phyloP scores from a whole-genome alignment of 495 filamentous ascomycete genomes.

The Podospora anserina region DNA sequence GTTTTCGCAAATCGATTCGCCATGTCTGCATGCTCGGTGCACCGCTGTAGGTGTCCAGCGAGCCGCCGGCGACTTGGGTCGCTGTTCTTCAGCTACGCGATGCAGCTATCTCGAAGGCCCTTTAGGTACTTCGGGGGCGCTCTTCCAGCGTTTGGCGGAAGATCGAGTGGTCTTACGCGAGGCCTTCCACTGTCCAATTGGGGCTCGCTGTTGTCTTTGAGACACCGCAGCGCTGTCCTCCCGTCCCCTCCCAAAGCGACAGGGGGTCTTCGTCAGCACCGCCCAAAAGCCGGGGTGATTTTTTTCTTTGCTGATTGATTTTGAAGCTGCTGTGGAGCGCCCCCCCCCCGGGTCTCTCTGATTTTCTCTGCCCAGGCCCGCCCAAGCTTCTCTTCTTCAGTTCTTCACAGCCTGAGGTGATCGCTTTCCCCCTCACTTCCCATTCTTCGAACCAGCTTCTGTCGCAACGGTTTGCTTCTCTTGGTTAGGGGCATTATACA shows the following conservation, averaged over 20 bases:
- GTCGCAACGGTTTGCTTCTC: neutral
- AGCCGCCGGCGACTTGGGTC: neutral
- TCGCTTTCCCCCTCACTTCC: neutral
- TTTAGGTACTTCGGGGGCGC: conserved; percentile 20
- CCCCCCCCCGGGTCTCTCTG: neutral
- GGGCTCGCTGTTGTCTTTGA: conserved; percentile 20
- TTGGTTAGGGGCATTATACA: neutral
- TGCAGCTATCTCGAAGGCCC: conserved; percentile 18
- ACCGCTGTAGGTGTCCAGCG: neutral
- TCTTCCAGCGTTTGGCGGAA: conserved; percentile 18
- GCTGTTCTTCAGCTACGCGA: conserved; percentile 25
- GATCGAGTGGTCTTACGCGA: conserved; percentile 18
- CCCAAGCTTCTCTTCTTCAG: neutral
- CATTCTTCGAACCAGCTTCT: neutral
- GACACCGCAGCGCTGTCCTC: conserved; percentile 16
- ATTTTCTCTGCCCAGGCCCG: neutral
- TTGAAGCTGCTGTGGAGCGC: conserved; percentile 1
- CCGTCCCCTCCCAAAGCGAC: conserved; percentile 13
- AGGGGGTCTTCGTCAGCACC: conserved; percentile 17
- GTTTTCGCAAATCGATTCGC: conserved; percentile 22
- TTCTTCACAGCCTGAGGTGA: neutral
- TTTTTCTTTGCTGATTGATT: conserved; percentile 5
- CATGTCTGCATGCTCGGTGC: conserved; percentile 15
- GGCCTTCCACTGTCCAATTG: conserved; percentile 19
- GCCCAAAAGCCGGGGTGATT: neutral